Evolutionary conservation across 2,329 filamentous ascomycete species (phyloP), one percentile per base, ranked within the genome.

Genomic region (Thelonectria rubi): DNA sequence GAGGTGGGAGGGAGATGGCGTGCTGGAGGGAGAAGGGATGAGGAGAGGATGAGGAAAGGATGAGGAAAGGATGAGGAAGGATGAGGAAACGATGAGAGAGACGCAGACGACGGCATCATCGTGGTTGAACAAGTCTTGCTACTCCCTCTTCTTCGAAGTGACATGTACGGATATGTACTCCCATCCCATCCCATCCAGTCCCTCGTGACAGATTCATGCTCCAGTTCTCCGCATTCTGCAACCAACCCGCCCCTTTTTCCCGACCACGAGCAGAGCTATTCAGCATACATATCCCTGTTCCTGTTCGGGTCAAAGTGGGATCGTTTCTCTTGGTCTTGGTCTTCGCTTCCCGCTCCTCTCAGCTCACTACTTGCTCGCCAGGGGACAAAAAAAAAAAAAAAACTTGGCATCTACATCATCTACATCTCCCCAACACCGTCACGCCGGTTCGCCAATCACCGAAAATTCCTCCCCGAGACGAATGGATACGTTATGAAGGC

Each of bases 401-500:
- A 21, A 20, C 42, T 45, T 45, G 18, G 20, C 18, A 21, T 45
- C 42, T 45, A 14, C 32, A 40, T 10, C 32, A 46, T 46, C 57
- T 15, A 34, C 24, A 24, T 24, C 24, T 24, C 24, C 4, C 24
- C 24, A 24, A 7, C 4, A 4, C 24, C 24, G 24, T 24, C 24
- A 7, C 24, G 7, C 4, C 24, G 24, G 24, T 24, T 55, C 51
- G 51, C 37, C 52, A 20, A 53, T 49, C 50, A 54, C 24, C 7
- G 9, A 18, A 47, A 15, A 11, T 24, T 12, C 11, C 20, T 11
- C 12, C 10, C 15, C 15, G 37, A 20, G 40, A 32, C 18, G 20
- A 15, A 65, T 64, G 55, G 56, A 49, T 40, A 47, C 40, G 48
- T 42, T 26, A 72, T 72, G 70, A 72, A 70, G 48, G 70, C 69